Evolutionary conservation across 129 eudicot species (phyloP), one percentile per base, ranked within the genome.

Genomic region (Helianthus tuberosus): DNA sequence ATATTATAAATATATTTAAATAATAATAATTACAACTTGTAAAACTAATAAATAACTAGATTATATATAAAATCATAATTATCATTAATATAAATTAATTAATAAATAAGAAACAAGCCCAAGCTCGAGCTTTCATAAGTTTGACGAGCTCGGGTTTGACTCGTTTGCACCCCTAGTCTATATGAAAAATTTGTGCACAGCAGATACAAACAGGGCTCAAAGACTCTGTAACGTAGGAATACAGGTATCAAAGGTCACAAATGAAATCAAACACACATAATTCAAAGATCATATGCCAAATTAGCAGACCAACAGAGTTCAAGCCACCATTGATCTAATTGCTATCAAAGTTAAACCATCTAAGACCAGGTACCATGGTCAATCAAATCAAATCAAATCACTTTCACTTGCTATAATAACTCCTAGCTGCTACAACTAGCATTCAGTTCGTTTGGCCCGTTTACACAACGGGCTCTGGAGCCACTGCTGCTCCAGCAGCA

Each of bases 381-480:
- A 20, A 20, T 20, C 23, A 20, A 72, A 52, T 15, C n/a, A n/a
- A n/a, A n/a, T n/a, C 44, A 66, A 4, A 27, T 62, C 63, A 59
- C 68, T 72, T 16, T 52, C 44, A 23, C 72, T 71, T 20, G 60
- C 35, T 16, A 43, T 43, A 11, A 74, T 29, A 63, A 62, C 14
- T 62, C 67, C 67, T 38, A 36, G 27, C 25, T 20, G 60, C 38
- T 3, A 58, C 54, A 23, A 64, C 23, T 38, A 0, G 41, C 70
- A 11, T 59, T 44, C 13, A 0, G 49, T 39, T 62, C 48, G 57
- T 15, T 67, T 23, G 27, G 49, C 66, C 75, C 20, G 44, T 74
- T 12, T 68, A 57, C 7, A 82, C 48, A 65, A 73, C 74, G n/a
- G 90, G 90, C 76, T 87, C 88, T 6, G 87, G 96, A 20, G 87